These are phyloP conservation scores for Peronospora destructor DNA, from an alignment of 352 stramenopile species.

Conservation along the genomic window DNA sequence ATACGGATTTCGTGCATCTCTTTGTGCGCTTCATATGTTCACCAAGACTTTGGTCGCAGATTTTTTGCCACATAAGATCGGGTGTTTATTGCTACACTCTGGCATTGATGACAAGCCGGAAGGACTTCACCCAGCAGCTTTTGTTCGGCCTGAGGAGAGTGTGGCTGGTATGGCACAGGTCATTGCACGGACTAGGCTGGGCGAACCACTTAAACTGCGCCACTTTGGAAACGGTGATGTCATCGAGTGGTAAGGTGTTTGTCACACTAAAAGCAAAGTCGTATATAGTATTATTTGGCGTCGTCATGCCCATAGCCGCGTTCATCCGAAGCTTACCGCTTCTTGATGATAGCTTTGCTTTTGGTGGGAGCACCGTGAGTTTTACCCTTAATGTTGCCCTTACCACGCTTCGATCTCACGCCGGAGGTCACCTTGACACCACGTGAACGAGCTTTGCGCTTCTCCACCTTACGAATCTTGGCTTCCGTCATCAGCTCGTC, in stretches of 20 bases:
- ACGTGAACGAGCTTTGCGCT: constrained; percentile 73
- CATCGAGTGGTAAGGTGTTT: constrained; percentile 40
- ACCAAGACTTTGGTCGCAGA: constrained; percentile 49
- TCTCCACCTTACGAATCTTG: constrained; percentile 84
- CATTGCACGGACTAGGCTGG: constrained; percentile 38
- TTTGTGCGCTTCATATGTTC: constrained; percentile 74
- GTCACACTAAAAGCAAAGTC: constrained; percentile 14
- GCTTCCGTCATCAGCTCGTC: constrained; percentile 66
- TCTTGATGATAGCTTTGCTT: constrained; percentile 78
- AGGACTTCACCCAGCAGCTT: constrained; percentile 24
- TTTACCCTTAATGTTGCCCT: constrained; percentile 74
- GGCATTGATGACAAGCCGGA: constrained; percentile 56
- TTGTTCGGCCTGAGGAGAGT: constrained; percentile 40
- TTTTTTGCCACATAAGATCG: constrained; percentile 48
- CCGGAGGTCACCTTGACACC: constrained; percentile 53
- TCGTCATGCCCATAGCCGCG: not conserved
- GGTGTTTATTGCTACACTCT: constrained; percentile 48
- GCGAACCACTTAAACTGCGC: constrained; percentile 50
- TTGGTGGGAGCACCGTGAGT: constrained; percentile 70
- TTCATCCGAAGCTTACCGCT: constrained; percentile 25
- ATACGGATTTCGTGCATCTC: constrained; percentile 76
- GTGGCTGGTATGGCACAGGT: constrained; percentile 48
- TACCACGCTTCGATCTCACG: constrained; percentile 48
- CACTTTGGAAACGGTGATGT: constrained; percentile 47
- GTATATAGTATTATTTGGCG: constrained; percentile 35